Evolutionary conservation across 108 stramenopile genomes (phyloP).

Genomic region (Cylindrotheca fusiformis): DNA sequence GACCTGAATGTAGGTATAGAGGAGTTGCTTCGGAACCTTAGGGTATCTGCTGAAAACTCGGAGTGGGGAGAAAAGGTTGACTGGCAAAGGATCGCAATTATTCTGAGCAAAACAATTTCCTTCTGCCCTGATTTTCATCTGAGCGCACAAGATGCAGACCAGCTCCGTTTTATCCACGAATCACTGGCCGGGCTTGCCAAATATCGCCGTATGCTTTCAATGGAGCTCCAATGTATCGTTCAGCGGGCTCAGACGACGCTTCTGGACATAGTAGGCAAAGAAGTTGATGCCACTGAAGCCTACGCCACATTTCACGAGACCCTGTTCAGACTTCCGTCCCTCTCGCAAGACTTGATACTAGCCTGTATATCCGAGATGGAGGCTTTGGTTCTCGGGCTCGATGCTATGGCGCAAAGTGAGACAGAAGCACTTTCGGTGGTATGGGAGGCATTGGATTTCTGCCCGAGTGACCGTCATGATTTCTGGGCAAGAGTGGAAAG

Average conservation of each 20-base stretch:
- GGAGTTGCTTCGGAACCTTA: constrained; percentile 35
- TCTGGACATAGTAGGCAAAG: constrained; percentile 63
- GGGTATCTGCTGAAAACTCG: not conserved
- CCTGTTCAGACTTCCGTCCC: constrained; percentile 62
- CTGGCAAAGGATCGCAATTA: constrained; percentile 5
- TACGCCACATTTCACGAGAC: constrained; percentile 79
- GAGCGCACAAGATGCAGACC: not conserved
- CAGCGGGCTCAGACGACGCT: constrained; percentile 65
- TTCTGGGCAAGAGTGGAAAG: constrained; percentile 67
- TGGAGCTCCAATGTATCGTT: constrained; percentile 44
- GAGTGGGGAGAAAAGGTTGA: not conserved
- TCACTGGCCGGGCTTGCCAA: constrained; percentile 35
- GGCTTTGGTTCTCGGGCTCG: constrained; percentile 59
- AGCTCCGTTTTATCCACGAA: not conserved
- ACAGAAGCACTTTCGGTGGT: constrained; percentile 82
- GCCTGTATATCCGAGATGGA: constrained; percentile 80
- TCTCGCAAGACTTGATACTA: constrained; percentile 67
- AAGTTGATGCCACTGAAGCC: constrained; percentile 63
- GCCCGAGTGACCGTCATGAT: constrained; percentile 42
- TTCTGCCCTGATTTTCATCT: too few relatives aligned
- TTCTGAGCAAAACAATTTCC: not conserved
- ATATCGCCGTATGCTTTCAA: constrained; percentile 47
- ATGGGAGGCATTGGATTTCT: constrained; percentile 77
- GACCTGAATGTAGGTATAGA: constrained; percentile 54
- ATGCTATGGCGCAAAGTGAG: constrained; percentile 80